Evolutionary conservation across 2,329 filamentous ascomycete genomes (phyloP), one percentile per base, ranked within the genome.

Genomic region (Teratosphaeria nubilosa): DNA sequence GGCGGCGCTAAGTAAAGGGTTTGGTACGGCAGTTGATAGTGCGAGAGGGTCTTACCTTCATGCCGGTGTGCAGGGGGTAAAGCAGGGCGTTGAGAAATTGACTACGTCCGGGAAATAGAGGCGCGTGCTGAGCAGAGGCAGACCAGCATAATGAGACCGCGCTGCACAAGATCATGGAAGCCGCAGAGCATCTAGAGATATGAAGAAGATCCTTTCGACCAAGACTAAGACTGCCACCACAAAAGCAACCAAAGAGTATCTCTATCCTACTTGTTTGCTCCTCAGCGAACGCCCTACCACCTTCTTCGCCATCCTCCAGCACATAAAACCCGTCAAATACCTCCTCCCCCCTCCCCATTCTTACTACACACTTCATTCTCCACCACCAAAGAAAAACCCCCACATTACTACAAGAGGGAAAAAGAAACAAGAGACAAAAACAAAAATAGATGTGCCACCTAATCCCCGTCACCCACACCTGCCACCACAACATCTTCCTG

Each of bases 1-100:
- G n/a, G 59, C 58, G 34, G 69, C 68, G 48, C 55, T 72, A 31
- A 62, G 63, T 25, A 63, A 64, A 57, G 63, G 62, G 6, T 69
- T 71, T 55, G 61, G 64, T 3, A 58, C 64, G 16, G 68, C 67
- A 2, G 59, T 68, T n/a, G 62, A 65, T 13, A 61, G 61, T 16
- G 70, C 69, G 16, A 64, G 59, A 34, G 64, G 64, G 2, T 58
- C 59, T 5, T 65, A 65, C 50, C 50, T 64, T 51, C 65, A 66
- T 59, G 60, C 63, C 31, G 65, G 63, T 3, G 55, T 65, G 54
- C 64, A 65, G 30, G 65, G 63, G 1, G 58, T 65, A 14, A 64
- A 62, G 55, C 57, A 62, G 51, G 63, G 63, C 6, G 57, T 64
- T 14, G 63, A 60, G 54, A 64, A 60, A 45, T 61, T 65, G 59